Base-by-base conservation (phyloP, 768 basidiomycete genomes). In the Inosperma sp. region DNA sequence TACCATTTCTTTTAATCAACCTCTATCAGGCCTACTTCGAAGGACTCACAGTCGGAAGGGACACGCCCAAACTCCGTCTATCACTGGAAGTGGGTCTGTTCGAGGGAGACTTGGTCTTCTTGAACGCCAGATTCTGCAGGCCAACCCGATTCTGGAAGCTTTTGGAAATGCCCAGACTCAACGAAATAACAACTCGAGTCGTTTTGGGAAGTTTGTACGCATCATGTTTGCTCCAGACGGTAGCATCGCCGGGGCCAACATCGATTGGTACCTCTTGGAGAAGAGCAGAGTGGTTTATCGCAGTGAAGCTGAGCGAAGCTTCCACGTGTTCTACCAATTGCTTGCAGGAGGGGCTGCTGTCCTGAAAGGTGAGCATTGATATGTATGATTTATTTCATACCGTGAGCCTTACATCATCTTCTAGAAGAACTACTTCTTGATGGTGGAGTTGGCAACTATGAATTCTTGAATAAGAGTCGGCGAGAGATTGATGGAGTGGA, bases 81-180 rank as follows among this genome's bases (percentile, higher is more conserved):
- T 71, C 16, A 67, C 80, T 4, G 75, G 75, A 19, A 65, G 67
- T 30, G 73, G 72, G 16, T 67, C 66, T 25, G 65, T 72, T 49
- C 60, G 86, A 64, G 83, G 83, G 13, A 75, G 88, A 9, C 79
- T 94, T 1, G 94, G 94, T 42, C 77, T 95, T 10, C 77, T 99
- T 27, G 96, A 98, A 66, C 81, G 90, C 23, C 96, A 98, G 67
- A 98, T 99, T 57, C 77, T 98, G 17, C 93, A 97, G 66, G 94
- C 94, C 31, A 99, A 98, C 62, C 96, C 96, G 1, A 90, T 99
- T 51, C 74, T 99, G 4, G 96, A 99, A 65, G 90, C 96, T 3
- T 98, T 99, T 57, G 96, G 96, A 25, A 99, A 99, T 65, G 95
- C 96, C 5, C 96, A 98, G 66, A 98, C 96, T 0, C 89, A 96